Base-by-base conservation (phyloP, 495 filamentous ascomycete species). In the Oidiodendron maius region DNA sequence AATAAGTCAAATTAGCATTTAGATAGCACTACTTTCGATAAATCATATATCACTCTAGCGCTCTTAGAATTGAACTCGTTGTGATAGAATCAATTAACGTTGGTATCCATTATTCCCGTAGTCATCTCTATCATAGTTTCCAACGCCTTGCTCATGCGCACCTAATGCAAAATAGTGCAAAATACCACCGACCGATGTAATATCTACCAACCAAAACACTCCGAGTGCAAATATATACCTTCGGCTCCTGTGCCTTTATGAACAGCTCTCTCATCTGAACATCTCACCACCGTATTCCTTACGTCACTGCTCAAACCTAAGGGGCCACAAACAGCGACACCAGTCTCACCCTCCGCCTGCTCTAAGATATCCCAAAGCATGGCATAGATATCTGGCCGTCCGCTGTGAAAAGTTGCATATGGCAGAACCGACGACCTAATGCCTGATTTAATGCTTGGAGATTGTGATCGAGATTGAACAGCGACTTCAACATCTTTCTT, bases 221-320 rank as follows among this genome's bases (percentile, higher is more conserved):
- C 75, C 0, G 67, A 70, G 52, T 70, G 66, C 49, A 76, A 55
- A 52, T 71, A 68, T n/a, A 78, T 75, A 17, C 90, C 89, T 62
- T 93, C 85, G 9, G 89, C 90, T 1, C 87, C 89, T 0, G 86
- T 91, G 12, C 91, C 90, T 58, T 95, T 95, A 56, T 95, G 87
- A 32, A 95, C 85, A 3, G 86, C 90, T 42, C 91, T 68, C 64
- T 95, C 89, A 64, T 96, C 86, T 47, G 83, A 85, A 42, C 94
- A 60, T n/a, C 66, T 74, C 0, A 82, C 86, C 2, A 91, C 84
- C 41, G 70, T 81, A 21, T 74, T 78, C 36, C 88, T 71, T 1
- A 87, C 80, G 50, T 78, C 75, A 22, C 76, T 71, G 3, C 78
- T 78, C 46, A 96, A 57, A 0, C 81, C 80, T 34, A 66, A 64